Evolutionary conservation across 768 basidiomycete genomes (phyloP).

Genomic region (Tricholoma sp.): DNA sequence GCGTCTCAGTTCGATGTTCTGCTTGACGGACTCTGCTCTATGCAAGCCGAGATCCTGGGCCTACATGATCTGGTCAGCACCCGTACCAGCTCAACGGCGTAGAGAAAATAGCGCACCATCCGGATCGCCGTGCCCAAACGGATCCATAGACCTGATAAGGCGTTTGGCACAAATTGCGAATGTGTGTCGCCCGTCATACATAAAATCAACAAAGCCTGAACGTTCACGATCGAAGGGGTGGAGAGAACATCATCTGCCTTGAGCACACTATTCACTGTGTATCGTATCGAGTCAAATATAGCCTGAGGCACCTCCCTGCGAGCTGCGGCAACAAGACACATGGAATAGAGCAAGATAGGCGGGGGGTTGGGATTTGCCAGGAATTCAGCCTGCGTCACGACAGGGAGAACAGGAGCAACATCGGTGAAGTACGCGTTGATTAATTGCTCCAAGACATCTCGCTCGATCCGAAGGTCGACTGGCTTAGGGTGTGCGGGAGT

Average conservation of each 20-base stretch:
- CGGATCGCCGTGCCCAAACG: constrained; percentile 86
- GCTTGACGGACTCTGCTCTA: constrained; percentile 82
- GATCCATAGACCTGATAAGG: constrained; percentile 82
- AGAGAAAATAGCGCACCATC: constrained; percentile 57
- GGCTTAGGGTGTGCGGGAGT: constrained; percentile 54
- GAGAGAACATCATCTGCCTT: constrained; percentile 89
- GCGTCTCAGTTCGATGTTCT: constrained; percentile 80
- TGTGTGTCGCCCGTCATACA: constrained; percentile 89
- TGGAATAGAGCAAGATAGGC: constrained; percentile 84
- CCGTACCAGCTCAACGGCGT: background rate
- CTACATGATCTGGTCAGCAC: constrained; percentile 31
- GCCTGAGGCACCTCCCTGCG: constrained; percentile 77
- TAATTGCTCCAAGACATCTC: constrained; percentile 72
- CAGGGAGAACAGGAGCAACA: constrained; percentile 83
- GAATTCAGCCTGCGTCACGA: constrained; percentile 88
- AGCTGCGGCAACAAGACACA: constrained; percentile 89
- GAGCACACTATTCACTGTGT: constrained; percentile 80
- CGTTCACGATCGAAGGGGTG: constrained; percentile 78
- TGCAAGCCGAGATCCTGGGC: constrained; percentile 97
- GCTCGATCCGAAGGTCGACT: constrained; percentile 69
- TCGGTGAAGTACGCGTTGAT: constrained; percentile 90
- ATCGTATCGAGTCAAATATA: constrained; percentile 88
- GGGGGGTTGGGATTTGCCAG: constrained; percentile 68
- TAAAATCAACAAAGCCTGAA: constrained; percentile 82
- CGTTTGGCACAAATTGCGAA: constrained; percentile 82